phyloP scores from a whole-genome alignment of 139 green algal genomes.

The Tetraselmis chui region DNA sequence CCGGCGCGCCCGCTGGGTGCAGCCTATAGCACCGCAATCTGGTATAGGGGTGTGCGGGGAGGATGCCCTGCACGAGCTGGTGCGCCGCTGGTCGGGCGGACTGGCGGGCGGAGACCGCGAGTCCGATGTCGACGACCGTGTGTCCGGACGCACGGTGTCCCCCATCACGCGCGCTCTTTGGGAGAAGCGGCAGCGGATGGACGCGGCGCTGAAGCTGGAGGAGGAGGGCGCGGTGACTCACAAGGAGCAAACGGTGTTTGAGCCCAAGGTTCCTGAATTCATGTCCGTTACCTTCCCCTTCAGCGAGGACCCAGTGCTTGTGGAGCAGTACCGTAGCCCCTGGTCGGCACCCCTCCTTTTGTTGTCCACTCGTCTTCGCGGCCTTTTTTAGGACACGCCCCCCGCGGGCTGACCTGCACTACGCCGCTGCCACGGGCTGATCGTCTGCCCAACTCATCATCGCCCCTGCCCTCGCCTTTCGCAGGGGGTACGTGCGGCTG shows the following conservation, averaged over 20 bases:
- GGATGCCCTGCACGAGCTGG: background rate
- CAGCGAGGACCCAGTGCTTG: constrained; percentile 33
- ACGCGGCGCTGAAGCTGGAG: constrained; percentile 8
- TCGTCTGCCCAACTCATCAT: too few species aligned
- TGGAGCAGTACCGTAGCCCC: constrained; percentile 20
- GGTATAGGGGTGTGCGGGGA: background rate
- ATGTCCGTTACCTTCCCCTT: constrained; percentile 49
- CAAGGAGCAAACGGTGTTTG: background rate
- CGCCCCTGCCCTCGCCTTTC: background rate
- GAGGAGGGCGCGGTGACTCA: background rate
- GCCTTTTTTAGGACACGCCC: too few species aligned
- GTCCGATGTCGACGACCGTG: too few species aligned
- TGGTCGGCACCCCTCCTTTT: background rate
- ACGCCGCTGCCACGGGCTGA: too few species aligned
- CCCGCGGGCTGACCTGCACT: too few species aligned
- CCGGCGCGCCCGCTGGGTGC: too few species aligned
- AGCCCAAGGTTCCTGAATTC: constrained; percentile 12
- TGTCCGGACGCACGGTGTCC: background rate
- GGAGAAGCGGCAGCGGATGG: constrained; percentile 24
- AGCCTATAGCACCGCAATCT: too few species aligned
- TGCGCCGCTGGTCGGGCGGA: background rate
- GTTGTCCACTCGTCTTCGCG: too few species aligned
- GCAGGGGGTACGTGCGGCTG: background rate
- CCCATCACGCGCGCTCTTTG: constrained; percentile 31
- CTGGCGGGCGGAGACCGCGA: background rate